Evolutionary conservation across 169 alveolate species (phyloP).

Genomic region (Eimeria acervulina): DNA sequence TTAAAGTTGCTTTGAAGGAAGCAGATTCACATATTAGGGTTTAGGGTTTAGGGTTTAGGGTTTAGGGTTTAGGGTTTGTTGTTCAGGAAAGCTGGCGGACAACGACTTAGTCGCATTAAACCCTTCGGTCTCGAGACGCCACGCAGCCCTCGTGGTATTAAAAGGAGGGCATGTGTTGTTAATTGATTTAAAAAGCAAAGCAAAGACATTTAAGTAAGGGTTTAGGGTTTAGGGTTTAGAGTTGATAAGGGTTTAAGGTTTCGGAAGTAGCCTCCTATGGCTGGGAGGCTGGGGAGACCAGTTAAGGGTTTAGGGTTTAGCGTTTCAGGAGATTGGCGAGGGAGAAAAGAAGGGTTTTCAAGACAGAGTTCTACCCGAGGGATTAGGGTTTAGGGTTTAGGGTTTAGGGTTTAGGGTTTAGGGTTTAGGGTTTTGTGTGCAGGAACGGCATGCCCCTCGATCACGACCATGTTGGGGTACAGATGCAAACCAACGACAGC

Average conservation of each 20-base stretch:
- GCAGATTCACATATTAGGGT: not conserved
- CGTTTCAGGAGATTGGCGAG: not conserved
- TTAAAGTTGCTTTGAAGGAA: not conserved
- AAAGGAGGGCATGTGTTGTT: conserved; percentile 81
- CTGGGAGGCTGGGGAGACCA: too few relatives aligned
- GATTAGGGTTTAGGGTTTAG: not conserved
- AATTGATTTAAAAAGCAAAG: conserved; percentile 81
- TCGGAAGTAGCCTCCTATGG: not conserved
- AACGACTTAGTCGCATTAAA: conserved; percentile 82
- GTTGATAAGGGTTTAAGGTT: not conserved
- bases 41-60: conserved; percentile 51
- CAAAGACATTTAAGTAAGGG: conserved; percentile 82
- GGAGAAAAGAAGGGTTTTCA: too few relatives aligned
- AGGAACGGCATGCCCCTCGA: conserved; percentile 79
- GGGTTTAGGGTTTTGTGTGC: conserved; percentile 50
- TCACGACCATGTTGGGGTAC: conserved; percentile 81
- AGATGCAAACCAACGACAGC: conserved; percentile 66
- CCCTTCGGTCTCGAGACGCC: conserved; percentile 81
- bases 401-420: conserved; percentile 61
- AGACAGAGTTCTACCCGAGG: not conserved
- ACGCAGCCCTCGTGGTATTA: conserved; percentile 73
- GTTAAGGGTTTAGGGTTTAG: not conserved
- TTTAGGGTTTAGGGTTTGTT: conserved; percentile 55
- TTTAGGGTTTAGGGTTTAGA: conserved; percentile 39
- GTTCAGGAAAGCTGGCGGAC: conserved; percentile 82